Percentiles rank a stretch among this genome's conserved stretches.
phyloP scores from a whole-genome alignment of 345 rosid genomes.

The Noccaea caerulescens region DNA sequence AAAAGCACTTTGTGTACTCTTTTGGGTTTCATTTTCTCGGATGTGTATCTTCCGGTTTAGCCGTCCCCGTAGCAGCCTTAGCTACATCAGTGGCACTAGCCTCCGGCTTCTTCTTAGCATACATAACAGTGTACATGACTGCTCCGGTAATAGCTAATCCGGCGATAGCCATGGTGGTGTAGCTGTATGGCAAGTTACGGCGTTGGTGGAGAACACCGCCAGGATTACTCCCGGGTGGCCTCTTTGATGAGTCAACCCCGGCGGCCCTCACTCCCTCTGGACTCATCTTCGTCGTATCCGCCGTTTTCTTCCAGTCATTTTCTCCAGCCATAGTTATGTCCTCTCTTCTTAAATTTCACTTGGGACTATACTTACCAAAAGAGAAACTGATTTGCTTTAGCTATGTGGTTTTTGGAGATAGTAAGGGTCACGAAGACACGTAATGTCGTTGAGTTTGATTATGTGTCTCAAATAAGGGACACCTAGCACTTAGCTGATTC shows the following conservation, averaged over 20 bases:
- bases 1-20: neutral
- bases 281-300: conserved; percentile 76
- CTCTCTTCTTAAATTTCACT: neutral
- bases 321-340: conserved; percentile 42
- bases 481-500: conserved; percentile 40
- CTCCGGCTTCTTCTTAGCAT: conserved; percentile 62
- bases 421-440: conserved; percentile 35
- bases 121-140: conserved; percentile 53
- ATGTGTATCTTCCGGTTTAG: conserved; percentile 58
- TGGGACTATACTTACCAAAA: conserved; percentile 8
- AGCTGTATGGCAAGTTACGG: conserved; percentile 58
- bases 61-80: conserved; percentile 50
- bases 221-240: conserved; percentile 65
- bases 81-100: conserved; percentile 62
- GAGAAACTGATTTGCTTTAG: conserved; percentile 2
- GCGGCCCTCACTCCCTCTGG: conserved; percentile 59
- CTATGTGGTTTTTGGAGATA: conserved; percentile 1
- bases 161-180: conserved; percentile 52
- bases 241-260: conserved; percentile 56
- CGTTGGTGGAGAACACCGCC: conserved; percentile 72
- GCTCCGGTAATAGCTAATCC: conserved; percentile 63
- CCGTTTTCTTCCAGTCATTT: conserved; percentile 58
- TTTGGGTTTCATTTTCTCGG: conserved; percentile 50
- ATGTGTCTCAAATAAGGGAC: conserved; percentile 24
- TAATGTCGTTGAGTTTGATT: conserved; percentile 27